Conservation (phyloP, 2,329 filamentous ascomycete species). For the Colletotrichum lentis region DNA sequence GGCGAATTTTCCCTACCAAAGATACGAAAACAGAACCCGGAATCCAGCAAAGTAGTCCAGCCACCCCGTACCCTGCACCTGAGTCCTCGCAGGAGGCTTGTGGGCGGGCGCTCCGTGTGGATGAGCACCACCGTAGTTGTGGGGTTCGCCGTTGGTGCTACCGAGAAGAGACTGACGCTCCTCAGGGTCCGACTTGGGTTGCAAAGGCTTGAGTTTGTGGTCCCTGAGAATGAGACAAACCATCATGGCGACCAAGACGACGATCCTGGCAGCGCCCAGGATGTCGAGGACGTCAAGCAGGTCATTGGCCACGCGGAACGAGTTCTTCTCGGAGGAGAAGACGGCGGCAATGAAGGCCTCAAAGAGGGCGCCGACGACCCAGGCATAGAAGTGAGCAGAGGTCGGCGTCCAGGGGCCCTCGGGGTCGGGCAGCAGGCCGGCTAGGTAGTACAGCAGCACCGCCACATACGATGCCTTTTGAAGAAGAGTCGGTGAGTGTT, state of each 20-base stretch:
- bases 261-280: constrained; percentile 47
- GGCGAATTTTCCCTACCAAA: constrained; percentile 54
- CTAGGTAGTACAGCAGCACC: constrained; percentile 53
- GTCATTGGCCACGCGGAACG: constrained; percentile 43
- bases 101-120: constrained; percentile 10
- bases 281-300: constrained; percentile 46
- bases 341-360: constrained; percentile 50
- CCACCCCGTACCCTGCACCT: constrained; percentile 51
- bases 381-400: constrained; percentile 49
- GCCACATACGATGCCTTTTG: constrained; percentile 51
- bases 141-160: constrained; percentile 45
- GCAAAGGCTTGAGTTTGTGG: constrained; percentile 43
- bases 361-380: constrained; percentile 47
- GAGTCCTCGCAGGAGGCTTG: constrained; percentile 40
- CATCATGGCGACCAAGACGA: constrained; percentile 49
- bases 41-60: constrained; percentile 58
- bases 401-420: constrained; percentile 55
- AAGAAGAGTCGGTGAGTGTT: neutral
- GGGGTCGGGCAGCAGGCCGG: constrained; percentile 54
- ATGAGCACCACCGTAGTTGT: constrained; percentile 44
- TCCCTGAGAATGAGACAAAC: constrained; percentile 45
- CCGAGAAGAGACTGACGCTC: constrained; percentile 52
- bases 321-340: constrained; percentile 44
- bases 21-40: constrained; percentile 54
- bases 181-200: constrained; percentile 44